Conservation (phyloP, 106 monocot species). For the Chionographis japonica region DNA sequence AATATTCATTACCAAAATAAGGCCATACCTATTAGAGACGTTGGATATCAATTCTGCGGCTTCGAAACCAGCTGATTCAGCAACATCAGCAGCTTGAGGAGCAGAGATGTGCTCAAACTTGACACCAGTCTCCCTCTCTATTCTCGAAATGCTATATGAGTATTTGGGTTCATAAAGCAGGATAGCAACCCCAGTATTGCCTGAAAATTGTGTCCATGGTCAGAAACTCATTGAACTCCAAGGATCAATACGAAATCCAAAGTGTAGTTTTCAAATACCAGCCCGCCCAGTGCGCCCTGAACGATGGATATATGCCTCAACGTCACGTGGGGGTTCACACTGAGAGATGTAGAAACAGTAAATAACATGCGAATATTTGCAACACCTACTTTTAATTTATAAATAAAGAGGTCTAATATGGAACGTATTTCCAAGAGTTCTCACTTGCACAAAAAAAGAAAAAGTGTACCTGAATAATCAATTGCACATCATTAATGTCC, state of each 20-base stretch:
- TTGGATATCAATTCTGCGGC: constrained; percentile 70
- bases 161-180: constrained; percentile 79
- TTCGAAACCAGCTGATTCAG: constrained; percentile 73
- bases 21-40: constrained; percentile 70
- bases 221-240: constrained; percentile 2
- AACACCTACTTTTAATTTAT: background rate
- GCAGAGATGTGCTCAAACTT: constrained; percentile 94
- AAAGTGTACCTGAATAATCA: constrained; percentile 78
- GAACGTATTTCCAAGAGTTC: background rate
- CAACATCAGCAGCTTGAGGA: constrained; percentile 88
- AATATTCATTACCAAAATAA: background rate
- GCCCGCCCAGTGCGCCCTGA: constrained; percentile 97
- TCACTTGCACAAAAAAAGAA: background rate
- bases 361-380: background rate
- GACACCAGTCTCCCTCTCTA: constrained; percentile 91
- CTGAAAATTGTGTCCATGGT: constrained; percentile 27
- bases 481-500: constrained; percentile 96
- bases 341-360: constrained; percentile 16
- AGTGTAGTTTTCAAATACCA: constrained; percentile 35
- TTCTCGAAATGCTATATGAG: constrained; percentile 35
- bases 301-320: constrained; percentile 97
- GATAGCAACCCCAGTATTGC: constrained; percentile 79
- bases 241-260: background rate
- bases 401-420: too few species aligned
- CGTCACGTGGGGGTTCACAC: constrained; percentile 95